Percentiles rank a stretch among this genome's conserved stretches.
Conservation (phyloP, 768 basidiomycete species). For the Pleurotus tuoliensis region DNA sequence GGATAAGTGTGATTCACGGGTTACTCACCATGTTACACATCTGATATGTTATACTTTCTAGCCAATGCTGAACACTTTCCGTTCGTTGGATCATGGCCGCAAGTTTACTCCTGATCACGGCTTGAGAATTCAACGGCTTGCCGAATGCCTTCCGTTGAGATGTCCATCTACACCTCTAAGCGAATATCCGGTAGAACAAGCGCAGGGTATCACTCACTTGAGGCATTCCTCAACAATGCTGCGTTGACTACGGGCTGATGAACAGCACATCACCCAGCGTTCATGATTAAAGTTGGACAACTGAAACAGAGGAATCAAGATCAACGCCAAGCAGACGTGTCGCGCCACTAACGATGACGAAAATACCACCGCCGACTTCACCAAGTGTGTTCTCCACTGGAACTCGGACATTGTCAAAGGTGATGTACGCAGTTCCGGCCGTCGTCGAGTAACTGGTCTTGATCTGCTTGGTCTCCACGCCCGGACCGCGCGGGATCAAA, state of each 20-base stretch:
- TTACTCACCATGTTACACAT: conserved; percentile 74
- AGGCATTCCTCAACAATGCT: conserved; percentile 75
- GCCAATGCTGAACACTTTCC: conserved; percentile 51
- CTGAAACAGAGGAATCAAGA: conserved; percentile 60
- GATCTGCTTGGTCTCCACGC: conserved; percentile 74
- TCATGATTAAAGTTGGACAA: conserved; percentile 92
- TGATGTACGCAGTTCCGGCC: conserved; percentile 84
- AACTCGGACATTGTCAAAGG: conserved; percentile 81
- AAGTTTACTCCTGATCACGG: conserved; percentile 85
- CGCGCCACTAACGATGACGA: conserved; percentile 29
- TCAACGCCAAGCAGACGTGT: conserved; percentile 25
- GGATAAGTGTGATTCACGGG: conserved; percentile 5
- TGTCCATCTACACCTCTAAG: conserved; percentile 55
- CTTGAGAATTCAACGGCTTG: conserved; percentile 76
- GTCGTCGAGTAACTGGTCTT: conserved; percentile 72
- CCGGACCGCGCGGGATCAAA: conserved; percentile 30
- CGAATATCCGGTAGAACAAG: not conserved
- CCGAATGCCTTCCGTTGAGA: conserved; percentile 90
- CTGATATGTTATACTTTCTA: conserved; percentile 87
- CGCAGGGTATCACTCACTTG: conserved; percentile 43
- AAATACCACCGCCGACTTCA: conserved; percentile 41
- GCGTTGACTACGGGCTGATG: conserved; percentile 54
- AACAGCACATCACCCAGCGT: conserved; percentile 70
- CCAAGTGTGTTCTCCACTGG: conserved; percentile 83
- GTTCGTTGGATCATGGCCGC: conserved; percentile 84